Conservation (phyloP, 1,139 yeast species). For the Blastobotrys persicus region DNA sequence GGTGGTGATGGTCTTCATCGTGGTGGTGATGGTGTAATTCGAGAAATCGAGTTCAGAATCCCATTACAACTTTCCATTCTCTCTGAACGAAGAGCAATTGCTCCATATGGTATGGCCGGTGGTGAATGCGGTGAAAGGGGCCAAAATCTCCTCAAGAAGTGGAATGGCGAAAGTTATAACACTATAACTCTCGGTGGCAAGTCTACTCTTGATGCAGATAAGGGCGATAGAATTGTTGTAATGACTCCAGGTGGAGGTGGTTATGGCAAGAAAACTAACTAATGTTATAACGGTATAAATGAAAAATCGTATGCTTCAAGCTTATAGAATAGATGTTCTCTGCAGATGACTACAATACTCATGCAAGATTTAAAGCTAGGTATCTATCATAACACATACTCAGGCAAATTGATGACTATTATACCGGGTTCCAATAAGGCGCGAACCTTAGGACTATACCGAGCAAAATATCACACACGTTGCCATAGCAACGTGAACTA, state of each 20-base stretch:
- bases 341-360: too few relatives aligned
- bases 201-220: conserved; percentile 47
- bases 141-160: conserved; percentile 43
- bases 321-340: too few relatives aligned
- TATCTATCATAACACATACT: too few relatives aligned
- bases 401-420: too few relatives aligned
- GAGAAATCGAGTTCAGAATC: conserved; percentile 59
- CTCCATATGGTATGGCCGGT: conserved; percentile 62
- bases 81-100: conserved; percentile 57
- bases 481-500: background rate
- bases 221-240: conserved; percentile 57
- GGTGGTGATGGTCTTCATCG: conserved; percentile 56
- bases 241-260: conserved; percentile 52
- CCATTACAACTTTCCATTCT: conserved; percentile 57
- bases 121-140: conserved; percentile 62
- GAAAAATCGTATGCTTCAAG: background rate
- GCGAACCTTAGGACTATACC: too few relatives aligned
- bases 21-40: conserved; percentile 64
- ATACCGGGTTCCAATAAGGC: too few relatives aligned
- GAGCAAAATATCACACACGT: too few relatives aligned
- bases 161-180: conserved; percentile 40
- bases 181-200: conserved; percentile 55
- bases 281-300: background rate
- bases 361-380: too few relatives aligned
- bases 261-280: conserved; percentile 30